phyloP scores from a whole-genome alignment of 768 basidiomycete species.

The Mycena venus region DNA sequence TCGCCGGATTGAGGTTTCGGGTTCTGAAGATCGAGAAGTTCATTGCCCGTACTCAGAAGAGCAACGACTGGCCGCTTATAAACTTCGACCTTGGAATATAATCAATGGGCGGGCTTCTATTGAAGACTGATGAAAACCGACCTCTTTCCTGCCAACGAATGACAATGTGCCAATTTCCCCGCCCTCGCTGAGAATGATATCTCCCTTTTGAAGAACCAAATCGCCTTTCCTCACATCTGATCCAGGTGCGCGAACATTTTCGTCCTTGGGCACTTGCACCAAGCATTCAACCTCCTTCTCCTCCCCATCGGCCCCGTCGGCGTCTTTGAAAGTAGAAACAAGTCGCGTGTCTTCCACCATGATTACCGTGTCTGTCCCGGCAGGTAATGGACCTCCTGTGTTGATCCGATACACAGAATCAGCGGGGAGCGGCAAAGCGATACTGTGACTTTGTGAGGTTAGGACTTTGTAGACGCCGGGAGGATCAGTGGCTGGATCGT shows the following conservation, averaged over 20 bases:
- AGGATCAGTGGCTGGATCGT: constrained; percentile 68
- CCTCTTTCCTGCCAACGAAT: constrained; percentile 83
- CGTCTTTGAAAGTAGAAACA: constrained; percentile 61
- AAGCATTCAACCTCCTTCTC: constrained; percentile 81
- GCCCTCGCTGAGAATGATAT: constrained; percentile 72
- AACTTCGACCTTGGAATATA: constrained; percentile 69
- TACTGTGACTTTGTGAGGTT: constrained; percentile 65
- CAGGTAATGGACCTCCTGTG: constrained; percentile 86
- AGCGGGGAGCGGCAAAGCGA: constrained; percentile 60
- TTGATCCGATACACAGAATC: constrained; percentile 82
- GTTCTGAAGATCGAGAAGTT: constrained; percentile 75
- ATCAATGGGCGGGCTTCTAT: not conserved
- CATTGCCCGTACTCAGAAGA: constrained; percentile 89
- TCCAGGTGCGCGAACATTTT: constrained; percentile 82
- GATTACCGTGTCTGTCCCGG: constrained; percentile 82
- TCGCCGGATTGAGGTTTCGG: constrained; percentile 46
- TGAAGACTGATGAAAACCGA: constrained; percentile 43
- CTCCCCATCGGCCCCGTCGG: constrained; percentile 62
- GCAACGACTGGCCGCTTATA: constrained; percentile 82
- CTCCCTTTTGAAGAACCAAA: constrained; percentile 72
- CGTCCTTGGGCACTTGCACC: constrained; percentile 69
- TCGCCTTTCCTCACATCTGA: constrained; percentile 82
- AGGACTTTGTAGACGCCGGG: constrained; percentile 79
- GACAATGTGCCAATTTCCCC: constrained; percentile 89
- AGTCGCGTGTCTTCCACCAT: constrained; percentile 95